Conservation (phyloP, 2,329 filamentous ascomycete species). For the Alternaria gansuensis region DNA sequence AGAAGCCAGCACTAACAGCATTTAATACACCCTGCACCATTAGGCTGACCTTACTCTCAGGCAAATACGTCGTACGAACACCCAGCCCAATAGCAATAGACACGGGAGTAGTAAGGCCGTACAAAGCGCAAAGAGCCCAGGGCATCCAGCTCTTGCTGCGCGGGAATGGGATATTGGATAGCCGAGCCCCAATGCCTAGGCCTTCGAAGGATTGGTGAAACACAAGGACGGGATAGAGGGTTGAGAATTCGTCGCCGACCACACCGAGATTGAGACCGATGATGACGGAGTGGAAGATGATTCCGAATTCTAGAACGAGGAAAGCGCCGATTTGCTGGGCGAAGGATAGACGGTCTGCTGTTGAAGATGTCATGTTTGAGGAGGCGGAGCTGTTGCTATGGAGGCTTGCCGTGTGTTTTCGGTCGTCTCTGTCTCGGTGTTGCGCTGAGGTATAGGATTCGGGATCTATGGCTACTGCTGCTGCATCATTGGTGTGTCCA, state of each 20-base stretch:
- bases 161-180: constrained; percentile 4
- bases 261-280: constrained; percentile 15
- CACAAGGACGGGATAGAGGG: constrained; percentile 7
- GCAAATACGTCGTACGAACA: constrained; percentile 6
- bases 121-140: constrained; percentile 10
- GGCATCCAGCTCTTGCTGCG: constrained; percentile 7
- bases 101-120: constrained; percentile 9
- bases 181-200: constrained; percentile 7
- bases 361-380: neutral
- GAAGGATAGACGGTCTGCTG: constrained; percentile 1
- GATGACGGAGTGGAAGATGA: constrained; percentile 16
- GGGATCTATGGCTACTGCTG: neutral
- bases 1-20: constrained; percentile 14
- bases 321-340: constrained; percentile 12
- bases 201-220: constrained; percentile 18
- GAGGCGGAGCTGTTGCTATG: neutral
- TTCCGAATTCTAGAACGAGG: constrained; percentile 15
- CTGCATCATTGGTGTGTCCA: no score
- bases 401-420: constrained; percentile 1
- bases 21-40: constrained; percentile 13
- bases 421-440: neutral
- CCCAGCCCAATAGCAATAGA: constrained; percentile 12
- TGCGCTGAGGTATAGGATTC: neutral
- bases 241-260: constrained; percentile 9
- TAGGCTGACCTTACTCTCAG: constrained; percentile 8